Percentiles rank a stretch among this genome's conserved stretches.
These are phyloP conservation scores for Lactarius tabidus DNA, from an alignment of 768 basidiomycete genomes.

Conservation along the genomic window DNA sequence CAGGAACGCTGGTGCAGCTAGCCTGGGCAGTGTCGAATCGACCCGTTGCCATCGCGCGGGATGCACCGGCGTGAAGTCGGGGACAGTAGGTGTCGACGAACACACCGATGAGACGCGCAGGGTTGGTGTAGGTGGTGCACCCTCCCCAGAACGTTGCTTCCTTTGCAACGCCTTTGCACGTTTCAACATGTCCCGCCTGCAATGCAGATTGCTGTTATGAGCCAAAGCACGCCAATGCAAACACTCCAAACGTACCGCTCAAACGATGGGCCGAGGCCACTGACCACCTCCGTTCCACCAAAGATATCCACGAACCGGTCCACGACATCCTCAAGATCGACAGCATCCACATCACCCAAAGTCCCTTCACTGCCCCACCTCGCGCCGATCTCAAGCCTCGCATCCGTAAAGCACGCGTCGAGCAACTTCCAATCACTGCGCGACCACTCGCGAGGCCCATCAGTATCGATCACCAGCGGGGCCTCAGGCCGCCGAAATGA, in stretches of 20 bases:
- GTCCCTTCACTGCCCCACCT: conserved; percentile 31
- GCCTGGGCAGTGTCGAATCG: conserved; percentile 23
- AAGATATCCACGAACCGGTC: conserved; percentile 49
- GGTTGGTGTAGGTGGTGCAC: conserved; percentile 54
- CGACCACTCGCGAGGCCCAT: conserved; percentile 47
- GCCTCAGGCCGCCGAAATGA: conserved; percentile 1
- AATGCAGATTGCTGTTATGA: neutral
- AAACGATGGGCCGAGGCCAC: conserved; percentile 50
- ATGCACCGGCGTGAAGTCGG: conserved; percentile 49
- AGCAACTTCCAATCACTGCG: conserved; percentile 78
- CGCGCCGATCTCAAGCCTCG: conserved; percentile 49
- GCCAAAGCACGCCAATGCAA: neutral
- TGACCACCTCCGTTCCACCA: conserved; percentile 43
- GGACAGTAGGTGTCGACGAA: conserved; percentile 40
- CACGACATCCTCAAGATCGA: conserved; percentile 56
- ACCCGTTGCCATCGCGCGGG: conserved; percentile 23
- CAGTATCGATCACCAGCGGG: conserved; percentile 14
- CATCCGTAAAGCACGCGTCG: conserved; percentile 75
- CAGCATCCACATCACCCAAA: conserved; percentile 49
- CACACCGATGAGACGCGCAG: conserved; percentile 30
- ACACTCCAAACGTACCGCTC: conserved; percentile 42
- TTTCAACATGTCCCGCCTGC: conserved; percentile 48
- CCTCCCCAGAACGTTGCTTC: conserved; percentile 54
- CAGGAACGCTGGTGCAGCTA: conserved; percentile 35
- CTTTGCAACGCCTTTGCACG: conserved; percentile 54